Conservation (phyloP, 2,329 filamentous ascomycete species). For the Fusarium verrucosum region DNA sequence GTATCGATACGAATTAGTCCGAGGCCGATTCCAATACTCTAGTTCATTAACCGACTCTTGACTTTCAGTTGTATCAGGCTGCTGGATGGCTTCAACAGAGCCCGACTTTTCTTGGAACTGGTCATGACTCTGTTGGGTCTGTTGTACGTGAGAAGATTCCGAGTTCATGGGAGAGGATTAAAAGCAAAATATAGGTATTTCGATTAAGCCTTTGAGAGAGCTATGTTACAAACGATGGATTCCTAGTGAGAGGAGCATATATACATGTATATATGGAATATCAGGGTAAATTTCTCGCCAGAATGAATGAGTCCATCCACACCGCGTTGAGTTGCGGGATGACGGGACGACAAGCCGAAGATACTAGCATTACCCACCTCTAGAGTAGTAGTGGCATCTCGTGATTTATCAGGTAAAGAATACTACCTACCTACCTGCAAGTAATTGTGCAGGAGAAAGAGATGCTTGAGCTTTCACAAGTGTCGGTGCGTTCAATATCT, state of each 20-base stretch:
- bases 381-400: too few relatives aligned
- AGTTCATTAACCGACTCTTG: slow-evolving; percentile 20
- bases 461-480: too few relatives aligned
- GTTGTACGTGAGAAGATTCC: not conserved
- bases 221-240: not conserved
- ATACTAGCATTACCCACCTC: too few relatives aligned
- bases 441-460: too few relatives aligned
- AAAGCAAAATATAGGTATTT: not conserved
- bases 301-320: slow-evolving; percentile 1
- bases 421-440: too few relatives aligned
- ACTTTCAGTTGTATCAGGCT: slow-evolving; percentile 2
- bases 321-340: not conserved
- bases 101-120: slow-evolving; percentile 11
- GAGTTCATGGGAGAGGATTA: not conserved
- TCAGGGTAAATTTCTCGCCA: slow-evolving; percentile 19
- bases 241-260: not conserved
- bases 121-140: slow-evolving; percentile 7
- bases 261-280: not conserved
- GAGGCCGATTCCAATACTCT: slow-evolving; percentile 72
- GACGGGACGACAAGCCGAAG: slow-evolving; percentile 1
- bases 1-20: slow-evolving; percentile 66
- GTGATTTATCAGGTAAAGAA: too few relatives aligned
- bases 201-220: not conserved
- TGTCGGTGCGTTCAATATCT: too few relatives aligned
- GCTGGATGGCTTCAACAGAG: slow-evolving; percentile 3